Percentiles rank a stretch among this genome's conserved stretches.
These are phyloP conservation scores for Laburnicola sp. DNA, from an alignment of 2,329 filamentous ascomycete species.

Conservation along the genomic window DNA sequence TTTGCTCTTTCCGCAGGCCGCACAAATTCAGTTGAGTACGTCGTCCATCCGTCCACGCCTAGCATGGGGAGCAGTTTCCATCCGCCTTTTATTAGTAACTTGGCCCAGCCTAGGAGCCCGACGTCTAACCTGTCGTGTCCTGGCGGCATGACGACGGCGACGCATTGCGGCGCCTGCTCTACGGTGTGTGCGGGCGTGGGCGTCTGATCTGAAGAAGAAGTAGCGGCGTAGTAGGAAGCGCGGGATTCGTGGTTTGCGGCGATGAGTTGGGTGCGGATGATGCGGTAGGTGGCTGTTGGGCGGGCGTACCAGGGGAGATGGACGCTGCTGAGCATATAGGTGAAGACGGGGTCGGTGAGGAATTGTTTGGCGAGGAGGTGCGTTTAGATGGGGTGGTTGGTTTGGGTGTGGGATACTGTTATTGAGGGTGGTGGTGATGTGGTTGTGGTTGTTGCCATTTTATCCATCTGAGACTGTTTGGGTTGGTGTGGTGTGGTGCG, in stretches of 20 bases:
- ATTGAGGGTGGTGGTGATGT: no score
- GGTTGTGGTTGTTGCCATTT: no score
- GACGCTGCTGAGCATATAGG: conserved; percentile 3
- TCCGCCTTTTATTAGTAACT: not conserved
- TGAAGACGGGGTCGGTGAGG: conserved; percentile 8
- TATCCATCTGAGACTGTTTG: no score
- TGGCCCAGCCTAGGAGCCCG: not conserved
- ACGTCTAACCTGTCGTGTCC: not conserved
- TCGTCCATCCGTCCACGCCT: not conserved
- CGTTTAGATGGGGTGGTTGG: not conserved
- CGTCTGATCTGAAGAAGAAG: not conserved
- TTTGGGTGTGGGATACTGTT: no score
- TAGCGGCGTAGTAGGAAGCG: not conserved
- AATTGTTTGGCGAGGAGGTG: conserved; percentile 3
- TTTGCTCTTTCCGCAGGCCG: not conserved
- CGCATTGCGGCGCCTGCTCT: not conserved
- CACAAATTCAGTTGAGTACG: not conserved
- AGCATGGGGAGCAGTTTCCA: not conserved
- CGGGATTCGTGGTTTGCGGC: not conserved
- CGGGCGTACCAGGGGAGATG: not conserved
- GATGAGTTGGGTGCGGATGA: not conserved
- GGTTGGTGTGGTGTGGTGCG: no score
- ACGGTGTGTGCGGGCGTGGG: conserved; percentile 1
- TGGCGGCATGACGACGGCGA: conserved; percentile 5
- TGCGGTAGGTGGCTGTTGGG: not conserved